Base-by-base conservation (phyloP, 306 rosid species). In the Malus asiatica region DNA sequence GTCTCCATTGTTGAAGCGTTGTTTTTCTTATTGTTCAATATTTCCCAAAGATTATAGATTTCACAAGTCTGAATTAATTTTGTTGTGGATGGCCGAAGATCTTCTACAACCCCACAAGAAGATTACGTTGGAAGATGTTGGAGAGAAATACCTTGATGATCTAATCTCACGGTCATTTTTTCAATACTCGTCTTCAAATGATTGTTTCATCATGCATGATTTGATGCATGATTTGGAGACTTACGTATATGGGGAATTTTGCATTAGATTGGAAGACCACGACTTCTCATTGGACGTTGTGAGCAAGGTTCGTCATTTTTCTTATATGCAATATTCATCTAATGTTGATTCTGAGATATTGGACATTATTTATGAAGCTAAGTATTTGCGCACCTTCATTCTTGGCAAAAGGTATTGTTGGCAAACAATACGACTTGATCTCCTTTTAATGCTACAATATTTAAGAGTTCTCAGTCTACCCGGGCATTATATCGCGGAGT, bases 151-250 rank as follows among this genome's bases (percentile, higher is more conserved):
- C 73, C 76, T 86, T 5, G 15, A 59, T 18, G 87, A 76, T 70
- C 59, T 83, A 20, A 12, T 78, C 14, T 62, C 76, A 2, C 75
- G 82, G 44, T 86, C 85, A 29, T 72, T 86, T 62, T 59, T 83
- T 42, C 76, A 80, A 5, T 27, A 7, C 22, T 11, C 16, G 8
- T 11, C 15, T 5, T 23, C 18, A n/a, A 6, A 8, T 40, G 7
- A 51, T 16, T 4, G 20, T 40, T 46, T 27, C 42, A 46, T 10
- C 3, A 53, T 71, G 27, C 75, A 71, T 71, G 75, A 71, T 19
- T 48, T 71, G 5, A 11, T 30, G 2, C 16, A 71, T 32, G 75
- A 71, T 19, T 71, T 71, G n/a, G 75, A 64, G 32, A 71, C 15
- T 9, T 51, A 27, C 20, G 75, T 71, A 15, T 71, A 13, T 19